Evolutionary conservation across 2,329 filamentous ascomycete species (phyloP).

Genomic region (Blumeria graminis): DNA sequence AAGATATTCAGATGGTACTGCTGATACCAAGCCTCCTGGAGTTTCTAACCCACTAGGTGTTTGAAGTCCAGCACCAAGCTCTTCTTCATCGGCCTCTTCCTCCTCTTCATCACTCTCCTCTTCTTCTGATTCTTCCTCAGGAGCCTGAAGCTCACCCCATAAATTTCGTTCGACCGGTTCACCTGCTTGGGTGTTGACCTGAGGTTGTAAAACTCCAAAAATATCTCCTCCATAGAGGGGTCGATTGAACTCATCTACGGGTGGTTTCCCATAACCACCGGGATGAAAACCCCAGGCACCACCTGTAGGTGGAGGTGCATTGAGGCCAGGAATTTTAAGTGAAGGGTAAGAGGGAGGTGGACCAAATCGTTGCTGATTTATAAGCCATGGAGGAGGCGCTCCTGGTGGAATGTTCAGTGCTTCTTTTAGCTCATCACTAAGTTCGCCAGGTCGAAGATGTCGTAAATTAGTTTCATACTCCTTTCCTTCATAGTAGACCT

Average conservation of each 20-base stretch:
- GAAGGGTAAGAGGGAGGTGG: slow-evolving; percentile 86
- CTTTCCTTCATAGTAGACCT: slow-evolving; percentile 99
- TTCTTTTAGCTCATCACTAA: slow-evolving; percentile 74
- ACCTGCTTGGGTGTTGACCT: slow-evolving; percentile 36
- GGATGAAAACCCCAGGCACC: slow-evolving; percentile 88
- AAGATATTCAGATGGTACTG: slow-evolving; percentile 56
- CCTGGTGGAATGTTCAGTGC: slow-evolving; percentile 83
- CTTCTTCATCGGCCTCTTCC: slow-evolving; percentile 35
- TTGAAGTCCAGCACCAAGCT: slow-evolving; percentile 40
- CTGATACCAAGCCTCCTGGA: slow-evolving; percentile 56
- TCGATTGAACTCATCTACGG: slow-evolving; percentile 76
- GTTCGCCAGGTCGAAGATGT: slow-evolving; percentile 70
- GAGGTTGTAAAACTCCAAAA: slow-evolving; percentile 50
- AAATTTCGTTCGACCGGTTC: slow-evolving; percentile 69
- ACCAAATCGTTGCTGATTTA: slow-evolving; percentile 86
- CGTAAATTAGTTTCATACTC: slow-evolving; percentile 89
- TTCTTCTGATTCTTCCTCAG: slow-evolving; percentile 50
- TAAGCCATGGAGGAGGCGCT: slow-evolving; percentile 86
- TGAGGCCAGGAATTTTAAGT: slow-evolving; percentile 83
- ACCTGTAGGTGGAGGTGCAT: slow-evolving; percentile 72
- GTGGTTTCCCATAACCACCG: slow-evolving; percentile 88
- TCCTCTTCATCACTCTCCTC: slow-evolving; percentile 50
- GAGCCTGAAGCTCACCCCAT: slow-evolving; percentile 78
- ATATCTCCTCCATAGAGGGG: slow-evolving; percentile 88
- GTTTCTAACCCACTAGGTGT: slow-evolving; percentile 60